Evolutionary conservation across 768 basidiomycete species (phyloP).

Genomic region (Suillus weaverae): DNA sequence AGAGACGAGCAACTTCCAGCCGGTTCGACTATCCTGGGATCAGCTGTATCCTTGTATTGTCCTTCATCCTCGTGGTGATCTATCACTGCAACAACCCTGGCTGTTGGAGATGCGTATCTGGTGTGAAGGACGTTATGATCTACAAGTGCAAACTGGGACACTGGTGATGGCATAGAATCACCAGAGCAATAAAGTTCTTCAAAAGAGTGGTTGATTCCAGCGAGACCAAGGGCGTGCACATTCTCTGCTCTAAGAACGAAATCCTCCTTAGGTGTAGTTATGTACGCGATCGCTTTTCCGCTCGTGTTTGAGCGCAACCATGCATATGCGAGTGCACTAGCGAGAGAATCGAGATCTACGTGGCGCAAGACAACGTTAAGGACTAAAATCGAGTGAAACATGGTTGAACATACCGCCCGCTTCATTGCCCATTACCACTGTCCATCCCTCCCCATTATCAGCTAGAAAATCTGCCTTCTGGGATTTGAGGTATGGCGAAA

Average conservation of each 20-base stretch:
- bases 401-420: constrained; percentile 69
- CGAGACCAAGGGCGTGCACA: neutral
- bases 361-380: neutral
- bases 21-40: constrained; percentile 67
- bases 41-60: constrained; percentile 54
- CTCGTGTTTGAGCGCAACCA: constrained; percentile 62
- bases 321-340: constrained; percentile 82
- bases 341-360: constrained; percentile 87
- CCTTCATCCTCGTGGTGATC: constrained; percentile 94
- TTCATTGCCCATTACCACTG: constrained; percentile 92
- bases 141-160: constrained; percentile 72
- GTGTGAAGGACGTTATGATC: constrained; percentile 81
- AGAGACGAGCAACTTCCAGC: constrained; percentile 80
- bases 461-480: constrained; percentile 62
- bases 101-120: constrained; percentile 39
- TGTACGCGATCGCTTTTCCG: constrained; percentile 65
- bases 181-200: constrained; percentile 65
- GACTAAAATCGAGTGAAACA: constrained; percentile 1
- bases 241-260: constrained; percentile 66
- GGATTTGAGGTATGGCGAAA: constrained; percentile 41
- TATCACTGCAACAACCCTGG: constrained; percentile 71
- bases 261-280: constrained; percentile 67
- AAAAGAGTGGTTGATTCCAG: constrained; percentile 13
- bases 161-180: constrained; percentile 47
- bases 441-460: constrained; percentile 69